Base-by-base conservation (phyloP, 768 basidiomycete species). In the Boletus bicolor region DNA sequence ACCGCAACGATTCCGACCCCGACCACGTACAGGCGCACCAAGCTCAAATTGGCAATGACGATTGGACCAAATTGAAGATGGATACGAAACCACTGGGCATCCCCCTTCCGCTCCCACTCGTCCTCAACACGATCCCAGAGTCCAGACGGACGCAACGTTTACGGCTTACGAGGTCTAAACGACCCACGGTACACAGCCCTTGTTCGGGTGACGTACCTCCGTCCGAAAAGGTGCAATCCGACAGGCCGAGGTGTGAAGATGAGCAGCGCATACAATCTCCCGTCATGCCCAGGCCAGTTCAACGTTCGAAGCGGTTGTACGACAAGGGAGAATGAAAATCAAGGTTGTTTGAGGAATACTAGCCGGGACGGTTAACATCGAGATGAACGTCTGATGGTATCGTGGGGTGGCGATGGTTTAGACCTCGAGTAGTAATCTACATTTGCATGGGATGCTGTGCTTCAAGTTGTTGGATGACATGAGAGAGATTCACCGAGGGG, bases 311-410 rank as follows among this genome's bases (percentile, higher is more conserved):
- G 30, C 34, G 63, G 49, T 21, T 50, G 37, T 51, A 54, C 17
- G 53, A 54, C 11, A 47, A 41, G 21, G 49, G 57, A 12, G 54
- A 44, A 34, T 43, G 59, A 62, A 55, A 55, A 42, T 56, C 55
- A 36, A 42, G 63, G 54, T 42, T 57, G 37, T 21, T 49, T 8
- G 38, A 54, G 30, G 57, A 43, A 7, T 51, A 46, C 35, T 55
- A 61, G 37, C 24, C 12, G 7, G 10, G 30, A 35, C 4, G 32
- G 26, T 21, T 28, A 42, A 28, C 34, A 14, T 39, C 11, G 39
- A 34, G 24, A 30, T 15, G 37, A n/a, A 34, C 0, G 5, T 38
- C 38, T 19, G 26, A 39, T 2, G 46, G 24, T 12, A 15, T 7
- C 6, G 21, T 53, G 3, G 19, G 15, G 12, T 26, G 17, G 32